These are phyloP conservation scores for Aspergillus sojae DNA, from an alignment of 2,329 filamentous ascomycete genomes.

Conservation along the genomic window DNA sequence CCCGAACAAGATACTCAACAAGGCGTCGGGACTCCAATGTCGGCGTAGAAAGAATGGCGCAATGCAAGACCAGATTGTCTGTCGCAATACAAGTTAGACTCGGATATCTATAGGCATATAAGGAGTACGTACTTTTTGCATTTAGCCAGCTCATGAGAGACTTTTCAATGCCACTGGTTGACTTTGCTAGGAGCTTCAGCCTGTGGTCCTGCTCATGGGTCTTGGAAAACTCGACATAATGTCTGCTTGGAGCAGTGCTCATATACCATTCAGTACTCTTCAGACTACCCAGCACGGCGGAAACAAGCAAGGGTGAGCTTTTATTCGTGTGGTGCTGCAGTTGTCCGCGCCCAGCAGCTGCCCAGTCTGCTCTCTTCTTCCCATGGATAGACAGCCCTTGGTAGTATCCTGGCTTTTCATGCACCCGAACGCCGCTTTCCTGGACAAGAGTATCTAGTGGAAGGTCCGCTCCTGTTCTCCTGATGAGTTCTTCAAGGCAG, in stretches of 20 bases:
- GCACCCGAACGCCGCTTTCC: conserved; percentile 64
- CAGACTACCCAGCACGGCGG: conserved; percentile 54
- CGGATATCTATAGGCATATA: neutral
- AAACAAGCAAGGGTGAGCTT: conserved; percentile 35
- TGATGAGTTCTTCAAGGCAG: conserved; percentile 61
- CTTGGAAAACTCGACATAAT: conserved; percentile 71
- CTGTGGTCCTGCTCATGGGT: conserved; percentile 62
- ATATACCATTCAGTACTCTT: conserved; percentile 76
- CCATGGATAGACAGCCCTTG: conserved; percentile 77
- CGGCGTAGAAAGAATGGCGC: conserved; percentile 57
- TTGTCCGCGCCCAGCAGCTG: conserved; percentile 57
- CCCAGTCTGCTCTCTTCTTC: conserved; percentile 75
- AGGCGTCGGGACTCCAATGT: conserved; percentile 53
- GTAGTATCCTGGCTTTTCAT: conserved; percentile 71
- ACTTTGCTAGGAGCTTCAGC: conserved; percentile 63
- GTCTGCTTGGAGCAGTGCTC: conserved; percentile 67
- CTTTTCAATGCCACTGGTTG: conserved; percentile 24
- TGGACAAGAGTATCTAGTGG: conserved; percentile 69
- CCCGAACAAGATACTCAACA: conserved; percentile 67
- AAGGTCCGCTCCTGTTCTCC: conserved; percentile 67
- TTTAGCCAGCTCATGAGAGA: conserved; percentile 34
- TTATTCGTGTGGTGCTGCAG: neutral
- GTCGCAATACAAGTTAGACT: neutral
- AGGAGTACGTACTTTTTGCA: conserved; percentile 51
- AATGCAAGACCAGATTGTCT: conserved; percentile 63